Evolutionary conservation across 2,329 filamentous ascomycete genomes (phyloP), one percentile per base, ranked within the genome.

Genomic region (Botrytis fragariae): DNA sequence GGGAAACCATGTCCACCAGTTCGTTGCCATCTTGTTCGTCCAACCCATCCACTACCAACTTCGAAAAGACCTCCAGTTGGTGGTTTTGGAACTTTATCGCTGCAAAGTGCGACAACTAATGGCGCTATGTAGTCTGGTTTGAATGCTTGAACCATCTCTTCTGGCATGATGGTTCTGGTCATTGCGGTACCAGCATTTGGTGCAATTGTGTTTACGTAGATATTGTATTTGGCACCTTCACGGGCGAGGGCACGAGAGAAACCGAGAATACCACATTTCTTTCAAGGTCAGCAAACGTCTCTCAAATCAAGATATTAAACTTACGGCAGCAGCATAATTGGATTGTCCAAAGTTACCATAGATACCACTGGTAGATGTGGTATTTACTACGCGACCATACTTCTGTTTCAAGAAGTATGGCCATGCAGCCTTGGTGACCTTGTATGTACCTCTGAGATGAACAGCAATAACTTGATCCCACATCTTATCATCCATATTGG

Each of bases 341-440:
- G 95, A 93, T 85, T 99, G 96, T 76, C 96, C 96, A 82, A 99
- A 99, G 88, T 98, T 99, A 79, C 96, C 96, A 82, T 99, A 99
- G 83, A 99, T 97, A 84, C 96, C 96, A 79, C 93, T 97, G 67
- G 96, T 98, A 51, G 94, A 97, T 59, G 96, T 96, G 65, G 96
- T 99, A 88, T 99, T 99, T 81, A 99, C 87, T 75, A 99, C 90
- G 80, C 96, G 94, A 78, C 96, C 96, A 81, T 98, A 99, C 87
- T 98, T 98, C 84, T 99, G 96, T 88, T 98, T 97, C 70, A 98
- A 87, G 87, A 99, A 93, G 84, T 97, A 93, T 69, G 96, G 96
- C 94, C 95, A 99, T 32, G 96, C 96, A 75, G 96, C 96, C 89
- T 97, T 98, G 81, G 94, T 95, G 77, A 95, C 90, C 86, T 97